Evolutionary conservation across 805 yeast genomes (phyloP), one percentile per base, ranked within the genome.

Genomic region (Cyberlindnera meyerae): DNA sequence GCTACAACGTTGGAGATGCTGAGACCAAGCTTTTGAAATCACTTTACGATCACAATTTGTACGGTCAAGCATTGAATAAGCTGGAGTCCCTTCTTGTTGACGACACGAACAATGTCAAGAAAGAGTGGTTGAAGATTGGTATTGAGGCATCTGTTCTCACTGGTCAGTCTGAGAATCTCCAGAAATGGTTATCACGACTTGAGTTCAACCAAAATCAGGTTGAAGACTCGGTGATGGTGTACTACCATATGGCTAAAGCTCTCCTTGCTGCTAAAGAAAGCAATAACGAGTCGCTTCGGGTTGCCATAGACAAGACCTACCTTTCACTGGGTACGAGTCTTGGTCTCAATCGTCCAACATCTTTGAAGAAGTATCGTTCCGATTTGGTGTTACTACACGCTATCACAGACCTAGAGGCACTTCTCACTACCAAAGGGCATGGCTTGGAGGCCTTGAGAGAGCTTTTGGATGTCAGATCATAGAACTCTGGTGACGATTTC

Each of bases 31-130:
- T 82, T 43, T 54, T 90, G 35, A 75, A 75, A 39, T 84, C 95
- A 1, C 64, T 88, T 43, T 78, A 77, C 42, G 82, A 82, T 28
- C 86, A 84, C 57, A 89, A 86, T 21, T 68, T 83, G 15, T 82
- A 83, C 49, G 83, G 81, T 20, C 78, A 80, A 40, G 43, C 53
- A 0, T 26, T 55, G 6, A 44, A 43, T 11, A 55, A 48, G 20
- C 37, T 55, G 12, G 51, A 48, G 5, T 13, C 38, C 6, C 29
- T 55, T 1, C 37, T 45, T 0, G 20, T 33, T 9, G 31, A 27
- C 9, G 33, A 25, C 8, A 25, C 24, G 14, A 27, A 11, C 9
- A 18, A n/a, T 6, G 11, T 52, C 5, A 38, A 43, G 6, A 49
- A 45, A 6, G 82, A 75, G 4, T 79, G 85, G 80, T 60, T 79